Base-by-base conservation (phyloP, 495 filamentous ascomycete genomes). In the Collariella sp. region DNA sequence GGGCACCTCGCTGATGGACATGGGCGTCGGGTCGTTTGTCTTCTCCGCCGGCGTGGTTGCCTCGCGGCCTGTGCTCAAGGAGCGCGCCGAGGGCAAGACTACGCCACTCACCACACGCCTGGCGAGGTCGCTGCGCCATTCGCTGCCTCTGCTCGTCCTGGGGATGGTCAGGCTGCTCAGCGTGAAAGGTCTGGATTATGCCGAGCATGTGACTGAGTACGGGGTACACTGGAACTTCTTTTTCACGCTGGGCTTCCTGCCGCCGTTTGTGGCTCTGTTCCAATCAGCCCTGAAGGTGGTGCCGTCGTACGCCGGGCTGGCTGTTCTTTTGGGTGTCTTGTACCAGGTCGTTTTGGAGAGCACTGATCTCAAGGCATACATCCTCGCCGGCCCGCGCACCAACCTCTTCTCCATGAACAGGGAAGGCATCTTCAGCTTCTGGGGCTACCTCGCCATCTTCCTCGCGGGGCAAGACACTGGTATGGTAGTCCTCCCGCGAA, bases 171-270 rank as follows among this genome's bases (percentile, higher is more conserved):
- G 93, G 20, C 70, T 97, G 16, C 84, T 85, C 50, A 95, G 82
- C 60, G 91, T 97, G 62, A 99, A 97, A 70, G 87, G 88, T 10
- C 73, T 96, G 20, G 90, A 96, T 63, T 97, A 97, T 65, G 90
- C 90, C 2, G 93, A 97, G 67, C 93, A 99, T 70, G 89, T 97
- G 34, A 91, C 89, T 1, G 93, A 99, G 61, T 99, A 99, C 62
- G 93, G 93, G 29, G 88, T 97, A 11, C 93, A 99, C 67, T 99
- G 93, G 93, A 99, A 99, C 68, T 99, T 99, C 69, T 99, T 99
- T 74, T 97, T 99, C 70, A 99, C 93, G 0, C 73, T 99, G 11
- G 91, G 83, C 4, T 80, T 96, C 23, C 70, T 99, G 31, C 89
- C 91, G 2, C 90, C 90, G 3, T 93, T 93, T 59, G 82, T 95